phyloP scores from a whole-genome alignment of 306 rosid genomes.

The Vigna angularis region DNA sequence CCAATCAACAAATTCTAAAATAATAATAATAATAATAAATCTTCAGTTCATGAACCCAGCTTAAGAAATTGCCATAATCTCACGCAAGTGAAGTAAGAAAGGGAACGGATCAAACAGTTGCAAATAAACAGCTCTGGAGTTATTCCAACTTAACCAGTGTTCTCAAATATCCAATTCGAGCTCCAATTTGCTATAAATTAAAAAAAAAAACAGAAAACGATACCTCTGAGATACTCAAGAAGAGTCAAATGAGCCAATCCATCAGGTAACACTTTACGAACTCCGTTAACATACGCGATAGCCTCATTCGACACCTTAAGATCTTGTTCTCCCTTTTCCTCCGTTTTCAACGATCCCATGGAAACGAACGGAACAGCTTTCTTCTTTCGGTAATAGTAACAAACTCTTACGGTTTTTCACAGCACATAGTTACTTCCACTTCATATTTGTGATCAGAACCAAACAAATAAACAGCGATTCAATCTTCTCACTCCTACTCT shows the following conservation, averaged over 20 bases:
- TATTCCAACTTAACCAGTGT: too few relatives aligned
- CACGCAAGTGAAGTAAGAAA: too few relatives aligned
- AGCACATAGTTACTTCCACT: neutral
- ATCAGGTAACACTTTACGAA: constrained; percentile 74
- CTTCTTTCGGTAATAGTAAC: neutral
- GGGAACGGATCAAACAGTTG: too few relatives aligned
- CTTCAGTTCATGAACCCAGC: neutral
- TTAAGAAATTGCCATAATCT: too few relatives aligned
- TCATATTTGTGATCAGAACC: neutral
- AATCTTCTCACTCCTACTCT: constrained; percentile 15
- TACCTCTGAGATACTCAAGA: constrained; percentile 96
- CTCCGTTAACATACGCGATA: constrained; percentile 71
- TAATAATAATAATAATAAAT: too few relatives aligned
- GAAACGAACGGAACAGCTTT: neutral
- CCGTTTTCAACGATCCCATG: constrained; percentile 81
- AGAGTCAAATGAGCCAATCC: constrained; percentile 89
- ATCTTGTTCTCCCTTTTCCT: constrained; percentile 35
- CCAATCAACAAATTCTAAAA: neutral
- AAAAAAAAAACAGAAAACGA: neutral
- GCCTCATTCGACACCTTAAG: constrained; percentile 58
- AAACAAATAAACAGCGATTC: neutral
- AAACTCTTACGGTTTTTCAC: neutral
- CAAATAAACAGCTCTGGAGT: too few relatives aligned
- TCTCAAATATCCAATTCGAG: too few relatives aligned
- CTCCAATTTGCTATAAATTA: too few relatives aligned